Conservation (phyloP, 345 rosid species). For the Populus simonii region DNA sequence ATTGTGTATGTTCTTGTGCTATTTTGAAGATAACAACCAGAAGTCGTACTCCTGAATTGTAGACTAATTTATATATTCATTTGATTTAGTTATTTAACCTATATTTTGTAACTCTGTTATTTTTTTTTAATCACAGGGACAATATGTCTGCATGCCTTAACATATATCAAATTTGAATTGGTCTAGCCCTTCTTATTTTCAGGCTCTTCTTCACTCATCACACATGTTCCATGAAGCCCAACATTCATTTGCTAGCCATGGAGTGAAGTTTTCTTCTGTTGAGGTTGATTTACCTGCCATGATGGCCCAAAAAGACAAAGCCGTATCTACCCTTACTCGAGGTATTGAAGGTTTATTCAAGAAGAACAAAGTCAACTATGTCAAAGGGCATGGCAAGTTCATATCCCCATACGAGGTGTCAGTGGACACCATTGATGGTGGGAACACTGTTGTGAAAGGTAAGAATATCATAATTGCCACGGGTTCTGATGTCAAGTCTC, state of each 20-base stretch:
- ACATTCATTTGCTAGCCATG: slow-evolving; percentile 81
- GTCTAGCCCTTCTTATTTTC: slow-evolving; percentile 8
- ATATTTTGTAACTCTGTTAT: background rate
- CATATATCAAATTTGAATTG: background rate
- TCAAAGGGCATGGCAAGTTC: slow-evolving; percentile 91
- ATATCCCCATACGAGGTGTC: slow-evolving; percentile 86
- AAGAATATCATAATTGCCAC: slow-evolving; percentile 88
- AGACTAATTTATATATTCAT: background rate
- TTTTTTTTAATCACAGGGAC: background rate
- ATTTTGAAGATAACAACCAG: background rate
- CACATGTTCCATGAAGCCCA: slow-evolving; percentile 96
- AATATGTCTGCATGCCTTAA: background rate
- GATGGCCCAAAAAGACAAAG: slow-evolving; percentile 96
- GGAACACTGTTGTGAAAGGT: slow-evolving; percentile 69
- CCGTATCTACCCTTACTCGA: slow-evolving; percentile 73
- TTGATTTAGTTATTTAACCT: background rate
- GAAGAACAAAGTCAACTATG: slow-evolving; percentile 94
- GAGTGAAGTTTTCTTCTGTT: slow-evolving; percentile 82
- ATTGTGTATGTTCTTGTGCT: background rate
- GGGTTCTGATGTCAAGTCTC: slow-evolving; percentile 93
- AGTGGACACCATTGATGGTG: slow-evolving; percentile 84
- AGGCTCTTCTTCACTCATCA: slow-evolving; percentile 99
- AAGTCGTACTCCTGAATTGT: background rate
- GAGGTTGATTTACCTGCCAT: slow-evolving; percentile 95
- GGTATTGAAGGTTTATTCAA: slow-evolving; percentile 97